Evolutionary conservation across 345 rosid genomes (phyloP).

Genomic region (thale cress (Arabidopsis thaliana)): DNA sequence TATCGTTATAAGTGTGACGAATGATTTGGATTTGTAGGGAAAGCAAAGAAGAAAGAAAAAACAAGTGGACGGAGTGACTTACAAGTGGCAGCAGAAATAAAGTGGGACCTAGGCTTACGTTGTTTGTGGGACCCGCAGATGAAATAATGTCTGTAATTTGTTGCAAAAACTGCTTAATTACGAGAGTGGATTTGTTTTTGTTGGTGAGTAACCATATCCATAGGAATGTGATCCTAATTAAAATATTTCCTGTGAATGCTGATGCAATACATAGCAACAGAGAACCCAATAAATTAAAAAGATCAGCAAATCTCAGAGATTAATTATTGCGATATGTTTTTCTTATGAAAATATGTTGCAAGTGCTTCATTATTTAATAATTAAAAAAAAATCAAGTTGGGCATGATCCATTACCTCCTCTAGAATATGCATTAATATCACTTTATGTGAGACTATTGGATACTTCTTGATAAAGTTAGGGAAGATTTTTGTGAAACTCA

Average conservation of each 20-base stretch:
- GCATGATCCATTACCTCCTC: slow-evolving; percentile 34
- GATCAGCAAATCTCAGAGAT: background rate
- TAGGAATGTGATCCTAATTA: slow-evolving; percentile 10
- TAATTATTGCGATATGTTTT: slow-evolving; percentile 17
- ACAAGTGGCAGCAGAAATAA: slow-evolving; percentile 37
- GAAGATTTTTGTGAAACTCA: slow-evolving; percentile 30
- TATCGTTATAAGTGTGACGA: slow-evolving; percentile 3
- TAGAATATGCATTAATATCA: slow-evolving; percentile 29
- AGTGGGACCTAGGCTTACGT: slow-evolving; percentile 36
- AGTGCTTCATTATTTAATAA: background rate
- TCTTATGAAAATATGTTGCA: slow-evolving; percentile 3
- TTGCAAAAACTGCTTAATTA: slow-evolving; percentile 26
- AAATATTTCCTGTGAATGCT: slow-evolving; percentile 2
- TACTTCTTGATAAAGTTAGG: slow-evolving; percentile 41
- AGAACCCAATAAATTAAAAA: background rate
- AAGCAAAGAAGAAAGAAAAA: slow-evolving; percentile 14
- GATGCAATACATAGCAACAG: slow-evolving; percentile 12
- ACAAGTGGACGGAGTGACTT: slow-evolving; percentile 40
- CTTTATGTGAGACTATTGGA: slow-evolving; percentile 18
- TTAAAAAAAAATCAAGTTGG: slow-evolving; percentile 34
- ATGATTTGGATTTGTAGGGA: background rate
- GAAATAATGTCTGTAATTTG: slow-evolving; percentile 33
- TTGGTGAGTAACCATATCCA: slow-evolving; percentile 30
- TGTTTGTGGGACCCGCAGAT: slow-evolving; percentile 15
- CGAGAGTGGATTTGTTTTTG: slow-evolving; percentile 31